Base-by-base conservation (phyloP, 306 rosid genomes). In the Glycine tomentella region DNA sequence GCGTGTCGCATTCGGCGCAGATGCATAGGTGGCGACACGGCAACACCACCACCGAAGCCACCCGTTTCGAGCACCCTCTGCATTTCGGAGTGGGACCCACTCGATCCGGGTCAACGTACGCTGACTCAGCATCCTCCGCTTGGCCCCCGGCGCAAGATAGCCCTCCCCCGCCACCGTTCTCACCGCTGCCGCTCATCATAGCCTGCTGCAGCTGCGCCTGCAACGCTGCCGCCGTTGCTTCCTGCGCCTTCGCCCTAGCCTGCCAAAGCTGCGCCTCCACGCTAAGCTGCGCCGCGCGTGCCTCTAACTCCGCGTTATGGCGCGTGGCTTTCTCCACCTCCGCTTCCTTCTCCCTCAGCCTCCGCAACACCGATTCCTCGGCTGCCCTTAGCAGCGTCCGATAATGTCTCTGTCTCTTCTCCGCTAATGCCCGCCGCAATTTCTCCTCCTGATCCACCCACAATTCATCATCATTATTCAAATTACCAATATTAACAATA, bases 71-170 rank as follows among this genome's bases (percentile, higher is more conserved):
- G 65, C 99, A 95, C 0, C 85, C 96, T 82, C 87, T 87, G 33
- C 99, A 95, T 81, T 86, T 25, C 31, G 31, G 31, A 25, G 31
- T 92, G 4, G 92, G 97, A 12, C 87, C 92, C 44, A 86, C 86
- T 25, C 97, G 80, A 4, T 85, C 96, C 80, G 91, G 98, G 90
- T 95, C 99, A 20, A 87, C 74, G 14, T 85, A 89, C 0, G 87
- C 97, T 8, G 99, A 95, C 82, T 89, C 99, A 3, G 98, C 98
- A 34, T 95, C 99, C 76, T 95, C 99, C 0, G 95, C 92, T 16
- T 84, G 82, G 6, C 90, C 90, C 17, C 81, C 80, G 3, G 91
- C 84, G 72, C 89, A 89, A 0, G 88, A 77, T 61, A 80, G 45
- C 71, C 88, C 87, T 0, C 81, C 93, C 13, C 76, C 40, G 3